Evolutionary conservation across 1,284 basidiomycete genomes (phyloP).

Genomic region (Grifola frondosa): DNA sequence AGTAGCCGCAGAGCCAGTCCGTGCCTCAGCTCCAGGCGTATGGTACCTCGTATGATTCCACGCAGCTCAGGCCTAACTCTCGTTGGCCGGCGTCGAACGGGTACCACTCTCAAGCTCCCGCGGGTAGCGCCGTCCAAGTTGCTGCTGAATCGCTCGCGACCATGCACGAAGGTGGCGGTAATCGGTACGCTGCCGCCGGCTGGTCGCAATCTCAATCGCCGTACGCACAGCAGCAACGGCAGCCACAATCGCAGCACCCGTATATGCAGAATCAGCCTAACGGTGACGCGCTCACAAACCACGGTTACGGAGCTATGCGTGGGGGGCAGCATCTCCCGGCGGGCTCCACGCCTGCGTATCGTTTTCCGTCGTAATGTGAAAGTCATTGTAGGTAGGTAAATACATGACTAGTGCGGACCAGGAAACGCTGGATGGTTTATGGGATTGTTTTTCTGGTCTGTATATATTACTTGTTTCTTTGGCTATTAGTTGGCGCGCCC

Average conservation of each 20-base stretch:
- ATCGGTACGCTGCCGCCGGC: slow-evolving; percentile 10
- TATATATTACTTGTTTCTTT: too few relatives aligned
- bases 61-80: slow-evolving; percentile 9
- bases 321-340: too few relatives aligned
- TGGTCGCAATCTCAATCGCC: slow-evolving; percentile 11
- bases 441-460: too few relatives aligned
- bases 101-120: slow-evolving; percentile 10
- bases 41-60: slow-evolving; percentile 3
- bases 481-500: too few relatives aligned
- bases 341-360: too few relatives aligned
- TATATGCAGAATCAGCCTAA: too few relatives aligned
- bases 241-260: slow-evolving; percentile 1
- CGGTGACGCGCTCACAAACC: too few relatives aligned
- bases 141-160: slow-evolving; percentile 25
- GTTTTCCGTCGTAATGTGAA: too few relatives aligned
- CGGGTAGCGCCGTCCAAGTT: slow-evolving; percentile 17
- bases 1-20: slow-evolving; percentile 10
- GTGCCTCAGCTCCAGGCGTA: slow-evolving; percentile 11
- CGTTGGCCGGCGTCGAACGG: slow-evolving; percentile 18
- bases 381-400: too few relatives aligned
- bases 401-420: too few relatives aligned
- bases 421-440: too few relatives aligned
- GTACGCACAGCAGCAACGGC: slow-evolving; percentile 12
- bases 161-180: slow-evolving; percentile 19
- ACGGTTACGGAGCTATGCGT: too few relatives aligned